These are phyloP conservation scores for Tranzscheliella williamsii DNA, from an alignment of 1,284 basidiomycete species.

Conservation along the genomic window DNA sequence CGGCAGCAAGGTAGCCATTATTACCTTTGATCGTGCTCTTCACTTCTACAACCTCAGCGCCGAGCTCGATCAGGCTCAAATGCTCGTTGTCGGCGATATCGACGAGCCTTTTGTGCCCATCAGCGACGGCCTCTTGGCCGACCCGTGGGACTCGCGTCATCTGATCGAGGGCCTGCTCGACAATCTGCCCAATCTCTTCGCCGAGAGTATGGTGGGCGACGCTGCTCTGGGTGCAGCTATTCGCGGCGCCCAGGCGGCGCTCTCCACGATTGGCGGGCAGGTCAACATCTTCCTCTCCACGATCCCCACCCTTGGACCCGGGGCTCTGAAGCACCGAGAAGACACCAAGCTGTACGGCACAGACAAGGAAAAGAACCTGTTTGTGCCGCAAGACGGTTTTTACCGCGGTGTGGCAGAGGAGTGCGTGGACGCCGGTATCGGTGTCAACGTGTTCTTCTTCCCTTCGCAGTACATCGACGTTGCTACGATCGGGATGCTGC, in stretches of 20 bases:
- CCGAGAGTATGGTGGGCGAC: conserved; percentile 65
- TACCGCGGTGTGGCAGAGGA: conserved; percentile 86
- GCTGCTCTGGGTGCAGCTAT: conserved; percentile 81
- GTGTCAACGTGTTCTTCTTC: conserved; percentile 85
- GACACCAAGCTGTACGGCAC: conserved; percentile 81
- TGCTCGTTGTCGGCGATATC: conserved; percentile 85
- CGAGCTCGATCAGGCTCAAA: conserved; percentile 67
- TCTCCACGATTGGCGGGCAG: conserved; percentile 83
- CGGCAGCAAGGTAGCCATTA: conserved; percentile 66
- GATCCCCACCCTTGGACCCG: conserved; percentile 78
- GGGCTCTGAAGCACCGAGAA: conserved; percentile 68
- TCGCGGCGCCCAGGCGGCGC: conserved; percentile 66
- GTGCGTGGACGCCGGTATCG: conserved; percentile 84
- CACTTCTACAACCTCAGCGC: conserved; percentile 91
- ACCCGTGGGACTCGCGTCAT: conserved; percentile 72
- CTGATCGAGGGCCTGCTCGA: conserved; percentile 71
- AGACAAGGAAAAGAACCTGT: conserved; percentile 83
- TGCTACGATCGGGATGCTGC: conserved; percentile 73
- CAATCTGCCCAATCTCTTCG: conserved; percentile 71
- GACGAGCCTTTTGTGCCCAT: conserved; percentile 89
- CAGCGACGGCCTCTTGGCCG: conserved; percentile 75
- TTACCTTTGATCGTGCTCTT: conserved; percentile 81
- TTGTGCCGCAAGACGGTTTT: conserved; percentile 72
- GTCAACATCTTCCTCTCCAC: conserved; percentile 79
- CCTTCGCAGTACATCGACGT: conserved; percentile 83